Base-by-base conservation (phyloP, 169 alveolate genomes). In the Plasmodium billcollinsi region DNA sequence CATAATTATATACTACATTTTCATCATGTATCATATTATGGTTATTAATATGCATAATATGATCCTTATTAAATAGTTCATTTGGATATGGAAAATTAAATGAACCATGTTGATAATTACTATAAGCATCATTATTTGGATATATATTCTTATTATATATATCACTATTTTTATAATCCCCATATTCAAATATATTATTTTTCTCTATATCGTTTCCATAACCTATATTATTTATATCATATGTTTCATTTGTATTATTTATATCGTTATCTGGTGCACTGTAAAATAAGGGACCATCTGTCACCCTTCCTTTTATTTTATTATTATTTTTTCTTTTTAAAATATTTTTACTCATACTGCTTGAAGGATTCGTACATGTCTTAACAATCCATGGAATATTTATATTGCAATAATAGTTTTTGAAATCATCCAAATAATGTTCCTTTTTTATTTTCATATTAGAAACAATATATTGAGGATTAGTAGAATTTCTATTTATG, bases 201-300 rank as follows among this genome's bases (percentile, higher is more conserved):
- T 24, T 39, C 2, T 54, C 33, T 3, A 52, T 21, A 15, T 18
- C 61, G 4, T 76, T 78, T 33, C 78, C 78, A 75, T 71, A 65
- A 12, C 65, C 50, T 20, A 65, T 76, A 70, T 78, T 65, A 56
- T 59, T 65, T 15, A 24, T 39, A 39, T 71, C 65, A 56, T 14
- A 20, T 39, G 24, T 21, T 21, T 45, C 56, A 4, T 26, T 78
- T 56, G 47, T 18, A 49, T 15, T 47, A 39, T 47, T 47, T 29
- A 67, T 67, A 26, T 58, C 89, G 65, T 78, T 47, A 52, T 70
- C 33, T 49, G 50, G 67, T 39, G 47, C 47, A 39, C 47, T 39
- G 47, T 39, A 1, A 39, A 39, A 39, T 39, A 39, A 4, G 47
- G 2, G 9, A 39, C 2, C 47, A 39, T 39, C 47, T 5, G 0